phyloP scores from a whole-genome alignment of 2,329 filamentous ascomycete genomes.

The Calonectria pauciramosa region DNA sequence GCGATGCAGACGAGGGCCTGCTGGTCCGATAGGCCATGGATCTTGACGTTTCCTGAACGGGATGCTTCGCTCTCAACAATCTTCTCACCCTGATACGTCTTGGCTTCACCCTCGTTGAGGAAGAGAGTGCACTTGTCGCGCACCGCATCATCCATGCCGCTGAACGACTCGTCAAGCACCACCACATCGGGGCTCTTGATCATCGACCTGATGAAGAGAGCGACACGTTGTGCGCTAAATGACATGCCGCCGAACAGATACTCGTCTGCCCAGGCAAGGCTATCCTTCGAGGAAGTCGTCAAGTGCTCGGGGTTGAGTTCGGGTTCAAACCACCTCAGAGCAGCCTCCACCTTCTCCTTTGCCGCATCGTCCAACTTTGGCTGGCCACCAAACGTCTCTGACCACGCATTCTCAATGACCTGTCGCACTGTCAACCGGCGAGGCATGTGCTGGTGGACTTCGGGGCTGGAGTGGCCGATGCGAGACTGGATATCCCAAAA shows the following conservation, averaged over 20 bases:
- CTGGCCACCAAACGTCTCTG: constrained; percentile 84
- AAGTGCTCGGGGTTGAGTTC: constrained; percentile 76
- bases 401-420: constrained; percentile 88
- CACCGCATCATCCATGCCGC: constrained; percentile 84
- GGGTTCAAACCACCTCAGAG: constrained; percentile 81
- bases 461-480: constrained; percentile 93
- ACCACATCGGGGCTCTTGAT: constrained; percentile 86
- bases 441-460: constrained; percentile 94
- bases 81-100: constrained; percentile 53
- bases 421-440: constrained; percentile 79
- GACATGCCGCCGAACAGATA: constrained; percentile 80
- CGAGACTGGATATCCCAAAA: constrained; percentile 93
- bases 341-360: constrained; percentile 73
- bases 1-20: constrained; percentile 95
- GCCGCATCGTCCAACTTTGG: constrained; percentile 74
- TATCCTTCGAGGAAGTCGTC: constrained; percentile 37
- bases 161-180: constrained; percentile 89
- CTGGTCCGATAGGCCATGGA: constrained; percentile 74
- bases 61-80: constrained; percentile 63
- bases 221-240: constrained; percentile 86
- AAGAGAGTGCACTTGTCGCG: constrained; percentile 91
- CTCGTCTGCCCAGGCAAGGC: constrained; percentile 75
- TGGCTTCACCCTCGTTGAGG: constrained; percentile 74
- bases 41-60: constrained; percentile 59
- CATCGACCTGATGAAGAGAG: constrained; percentile 85